Percentiles rank a stretch among this genome's conserved stretches.
Conservation (phyloP, 2,329 filamentous ascomycete genomes). For the Knufia fluminis region DNA sequence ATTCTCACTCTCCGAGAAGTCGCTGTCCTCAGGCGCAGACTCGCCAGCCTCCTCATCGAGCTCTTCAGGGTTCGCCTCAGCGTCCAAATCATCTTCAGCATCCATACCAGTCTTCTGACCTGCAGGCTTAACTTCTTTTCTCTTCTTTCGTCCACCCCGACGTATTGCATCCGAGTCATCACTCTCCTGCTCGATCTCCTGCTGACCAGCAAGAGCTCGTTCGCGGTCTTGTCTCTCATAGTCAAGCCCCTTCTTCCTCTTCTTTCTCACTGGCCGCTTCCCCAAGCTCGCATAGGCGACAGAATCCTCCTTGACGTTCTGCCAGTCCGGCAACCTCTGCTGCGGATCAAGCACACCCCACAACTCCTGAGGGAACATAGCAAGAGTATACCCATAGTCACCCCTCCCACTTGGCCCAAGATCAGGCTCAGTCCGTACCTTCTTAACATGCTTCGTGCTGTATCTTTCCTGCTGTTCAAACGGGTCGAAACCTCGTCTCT, state of each 20-base stretch:
- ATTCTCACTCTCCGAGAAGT: not conserved
- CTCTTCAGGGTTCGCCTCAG: not conserved
- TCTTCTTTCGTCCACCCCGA: not conserved
- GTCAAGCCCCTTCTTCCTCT: constrained; percentile 2
- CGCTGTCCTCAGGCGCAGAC: not conserved
- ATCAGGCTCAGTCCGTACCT: constrained; percentile 4
- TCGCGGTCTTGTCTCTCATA: not conserved
- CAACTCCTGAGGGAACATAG: constrained; percentile 6
- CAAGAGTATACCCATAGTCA: constrained; percentile 6
- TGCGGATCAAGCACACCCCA: constrained; percentile 7
- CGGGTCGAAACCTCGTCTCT: constrained; percentile 5
- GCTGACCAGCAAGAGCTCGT: not conserved
- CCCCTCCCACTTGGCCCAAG: not conserved
- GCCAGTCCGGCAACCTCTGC: constrained; percentile 1
- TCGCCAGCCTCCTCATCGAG: not conserved
- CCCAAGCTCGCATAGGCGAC: not conserved
- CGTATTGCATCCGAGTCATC: constrained; percentile 4
- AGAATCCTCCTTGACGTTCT: not conserved
- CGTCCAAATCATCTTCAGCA: constrained; percentile 6
- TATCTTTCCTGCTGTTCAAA: constrained; percentile 8
- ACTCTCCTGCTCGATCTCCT: not conserved
- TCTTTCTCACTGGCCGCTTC: not conserved
- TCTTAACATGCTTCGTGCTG: not conserved
- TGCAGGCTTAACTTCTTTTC: not conserved
- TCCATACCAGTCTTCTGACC: constrained; percentile 1